phyloP scores from a whole-genome alignment of 2,329 filamentous ascomycete species.

The Hymenoscyphus fraxineus region DNA sequence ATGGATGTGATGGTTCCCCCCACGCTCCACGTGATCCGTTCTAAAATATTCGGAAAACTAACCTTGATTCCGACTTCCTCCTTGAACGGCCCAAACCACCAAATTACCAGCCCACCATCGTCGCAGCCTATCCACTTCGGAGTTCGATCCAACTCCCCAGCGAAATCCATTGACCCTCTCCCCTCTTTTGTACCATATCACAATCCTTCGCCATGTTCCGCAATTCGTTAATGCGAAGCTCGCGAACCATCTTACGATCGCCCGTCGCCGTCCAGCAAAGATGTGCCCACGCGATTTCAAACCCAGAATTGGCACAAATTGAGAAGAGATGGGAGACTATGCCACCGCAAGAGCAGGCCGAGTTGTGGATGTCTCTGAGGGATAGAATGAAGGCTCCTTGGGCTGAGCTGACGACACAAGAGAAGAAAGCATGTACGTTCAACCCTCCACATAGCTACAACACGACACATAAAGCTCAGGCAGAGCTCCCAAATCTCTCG shows the following conservation, averaged over 20 bases:
- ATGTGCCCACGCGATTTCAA: slow-evolving; percentile 84
- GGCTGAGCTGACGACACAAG: slow-evolving; percentile 89
- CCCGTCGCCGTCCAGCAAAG: slow-evolving; percentile 15
- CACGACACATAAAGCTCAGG: neutral
- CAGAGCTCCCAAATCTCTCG: neutral
- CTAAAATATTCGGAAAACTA: neutral
- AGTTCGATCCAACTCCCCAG: slow-evolving; percentile 12
- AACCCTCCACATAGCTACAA: neutral
- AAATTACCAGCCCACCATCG: neutral
- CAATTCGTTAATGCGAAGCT: slow-evolving; percentile 12
- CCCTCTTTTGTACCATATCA: slow-evolving; percentile 9
- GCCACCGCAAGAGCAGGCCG: slow-evolving; percentile 98
- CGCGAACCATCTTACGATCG: slow-evolving; percentile 40
- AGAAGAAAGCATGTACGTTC: slow-evolving; percentile 95
- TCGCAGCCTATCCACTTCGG: slow-evolving; percentile 4
- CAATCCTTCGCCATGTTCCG: slow-evolving; percentile 20
- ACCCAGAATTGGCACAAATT: slow-evolving; percentile 95
- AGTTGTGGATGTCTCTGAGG: slow-evolving; percentile 96
- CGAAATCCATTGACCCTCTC: slow-evolving; percentile 9
- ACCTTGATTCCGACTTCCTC: neutral
- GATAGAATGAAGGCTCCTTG: slow-evolving; percentile 99
- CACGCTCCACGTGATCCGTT: neutral
- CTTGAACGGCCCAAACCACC: neutral
- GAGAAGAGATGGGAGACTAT: slow-evolving; percentile 99
- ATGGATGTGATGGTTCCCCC: neutral